Conservation (phyloP, 139 green algal species). For the Tetratostichococcus sp. region DNA sequence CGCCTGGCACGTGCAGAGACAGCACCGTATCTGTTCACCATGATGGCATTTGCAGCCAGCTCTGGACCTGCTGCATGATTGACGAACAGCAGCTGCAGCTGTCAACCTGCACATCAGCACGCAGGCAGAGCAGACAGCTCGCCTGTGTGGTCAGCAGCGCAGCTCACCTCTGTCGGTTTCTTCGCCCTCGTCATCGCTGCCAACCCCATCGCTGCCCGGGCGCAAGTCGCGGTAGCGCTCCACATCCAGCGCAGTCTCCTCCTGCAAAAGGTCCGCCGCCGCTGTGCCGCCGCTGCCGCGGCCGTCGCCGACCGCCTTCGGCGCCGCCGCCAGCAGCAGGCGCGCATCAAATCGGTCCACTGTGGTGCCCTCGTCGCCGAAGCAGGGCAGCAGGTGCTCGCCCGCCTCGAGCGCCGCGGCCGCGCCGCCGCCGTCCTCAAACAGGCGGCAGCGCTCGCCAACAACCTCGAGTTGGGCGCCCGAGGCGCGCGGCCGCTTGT, state of each 20-base stretch:
- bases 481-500: not conserved
- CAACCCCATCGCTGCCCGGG: not conserved
- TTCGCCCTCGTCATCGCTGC: not conserved
- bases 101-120: no score
- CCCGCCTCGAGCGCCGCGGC: not conserved
- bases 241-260: conserved; percentile 14
- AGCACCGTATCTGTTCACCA: not conserved
- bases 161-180: not conserved
- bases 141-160: no score
- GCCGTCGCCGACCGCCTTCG: not conserved
- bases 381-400: conserved; percentile 5
- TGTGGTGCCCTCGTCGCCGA: not conserved
- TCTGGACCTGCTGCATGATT: no score
- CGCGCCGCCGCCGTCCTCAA: not conserved
- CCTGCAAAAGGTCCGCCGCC: not conserved
- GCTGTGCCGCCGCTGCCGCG: not conserved
- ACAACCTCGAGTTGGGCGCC: not conserved
- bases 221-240: conserved; percentile 31
- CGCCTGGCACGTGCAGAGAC: not conserved
- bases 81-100: no score
- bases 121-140: no score
- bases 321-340: conserved; percentile 9
- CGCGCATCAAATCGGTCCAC: conserved; percentile 25
- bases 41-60: not conserved
- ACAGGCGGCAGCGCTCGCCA: not conserved